Evolutionary conservation across 192 early-diverging fungal species (phyloP).

Genomic region (Obelidium mucronatum): DNA sequence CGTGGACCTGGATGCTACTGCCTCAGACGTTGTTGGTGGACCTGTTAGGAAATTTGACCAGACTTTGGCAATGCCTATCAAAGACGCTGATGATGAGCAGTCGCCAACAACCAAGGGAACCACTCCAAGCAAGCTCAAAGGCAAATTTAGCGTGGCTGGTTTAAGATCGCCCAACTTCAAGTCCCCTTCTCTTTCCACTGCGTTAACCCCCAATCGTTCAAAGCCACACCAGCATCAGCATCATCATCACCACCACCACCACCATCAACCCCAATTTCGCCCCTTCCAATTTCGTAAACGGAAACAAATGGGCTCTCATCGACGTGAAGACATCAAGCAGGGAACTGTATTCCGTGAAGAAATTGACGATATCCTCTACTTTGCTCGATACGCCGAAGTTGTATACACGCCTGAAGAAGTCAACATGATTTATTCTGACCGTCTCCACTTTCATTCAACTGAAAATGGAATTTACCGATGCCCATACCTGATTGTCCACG

Average conservation of each 20-base stretch:
- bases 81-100: neutral
- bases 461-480: constrained; percentile 48
- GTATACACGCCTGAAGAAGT: constrained; percentile 45
- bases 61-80: neutral
- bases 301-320: neutral
- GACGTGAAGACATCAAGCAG: neutral
- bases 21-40: neutral
- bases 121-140: neutral
- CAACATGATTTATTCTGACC: constrained; percentile 21
- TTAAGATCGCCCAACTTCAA: constrained; percentile 15
- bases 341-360: constrained; percentile 38
- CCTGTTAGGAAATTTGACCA: neutral
- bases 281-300: constrained; percentile 5
- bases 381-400: constrained; percentile 49
- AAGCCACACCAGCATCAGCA: neutral
- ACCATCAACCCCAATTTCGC: neutral
- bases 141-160: constrained; percentile 10
- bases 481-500: constrained; percentile 48
- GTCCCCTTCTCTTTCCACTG: neutral
- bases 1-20: neutral
- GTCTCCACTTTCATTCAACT: constrained; percentile 16
- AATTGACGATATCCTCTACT: constrained; percentile 50
- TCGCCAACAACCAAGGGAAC: neutral
- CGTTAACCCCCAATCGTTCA: neutral
- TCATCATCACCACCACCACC: neutral